Conservation (phyloP, 306 rosid species). For the Malus orientalis region DNA sequence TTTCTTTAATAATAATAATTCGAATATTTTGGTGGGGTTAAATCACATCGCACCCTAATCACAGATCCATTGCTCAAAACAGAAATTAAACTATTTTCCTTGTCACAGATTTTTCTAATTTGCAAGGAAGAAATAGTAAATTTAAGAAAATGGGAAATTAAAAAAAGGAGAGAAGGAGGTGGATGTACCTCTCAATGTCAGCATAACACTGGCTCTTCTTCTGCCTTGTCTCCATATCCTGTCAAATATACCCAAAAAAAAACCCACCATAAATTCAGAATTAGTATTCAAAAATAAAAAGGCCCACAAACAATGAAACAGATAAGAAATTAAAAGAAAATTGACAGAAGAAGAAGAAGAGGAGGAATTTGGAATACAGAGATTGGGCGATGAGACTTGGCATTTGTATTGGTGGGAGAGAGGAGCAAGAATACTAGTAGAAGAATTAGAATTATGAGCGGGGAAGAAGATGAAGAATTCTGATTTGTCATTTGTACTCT, state of each 20-base stretch:
- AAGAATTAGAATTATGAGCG: background rate
- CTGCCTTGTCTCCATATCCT: conserved; percentile 70
- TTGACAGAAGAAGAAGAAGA: background rate
- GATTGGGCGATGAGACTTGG: conserved; percentile 68
- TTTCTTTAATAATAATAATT: too few relatives aligned
- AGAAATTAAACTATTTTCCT: background rate
- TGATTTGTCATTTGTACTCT: background rate
- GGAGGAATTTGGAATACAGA: conserved; percentile 27
- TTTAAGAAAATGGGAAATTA: background rate
- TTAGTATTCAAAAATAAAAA: background rate
- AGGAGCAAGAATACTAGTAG: conserved; percentile 16
- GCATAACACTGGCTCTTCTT: conserved; percentile 76
- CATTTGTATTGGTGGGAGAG: conserved; percentile 29
- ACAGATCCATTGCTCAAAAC: background rate
- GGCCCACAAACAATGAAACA: background rate
- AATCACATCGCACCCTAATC: background rate
- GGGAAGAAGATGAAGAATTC: background rate
- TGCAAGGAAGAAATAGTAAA: background rate
- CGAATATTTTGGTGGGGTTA: background rate
- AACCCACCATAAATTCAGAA: background rate
- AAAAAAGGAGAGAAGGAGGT: background rate
- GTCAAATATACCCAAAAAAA: conserved; percentile 2
- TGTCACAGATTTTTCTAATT: background rate
- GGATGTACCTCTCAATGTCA: conserved; percentile 67
- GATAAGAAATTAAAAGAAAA: background rate